A percentile compares a stretch with the other conserved stretches of the same genome.
These are phyloP conservation scores for Papiliotrema laurentii DNA, from an alignment of 1,284 basidiomycete genomes.

Conservation along the genomic window DNA sequence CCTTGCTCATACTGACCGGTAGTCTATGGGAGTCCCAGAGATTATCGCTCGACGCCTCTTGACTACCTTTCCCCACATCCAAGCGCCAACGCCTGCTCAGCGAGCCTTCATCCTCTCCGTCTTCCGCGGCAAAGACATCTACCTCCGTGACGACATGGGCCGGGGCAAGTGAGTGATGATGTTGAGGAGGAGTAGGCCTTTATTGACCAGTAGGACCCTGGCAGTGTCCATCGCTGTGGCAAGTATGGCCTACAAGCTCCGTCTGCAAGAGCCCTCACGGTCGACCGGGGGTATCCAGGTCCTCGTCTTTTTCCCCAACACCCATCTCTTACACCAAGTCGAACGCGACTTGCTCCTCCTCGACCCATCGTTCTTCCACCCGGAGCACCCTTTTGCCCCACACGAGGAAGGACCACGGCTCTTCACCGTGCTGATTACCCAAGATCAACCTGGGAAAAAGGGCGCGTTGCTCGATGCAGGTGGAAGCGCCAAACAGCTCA, in stretches of 20 bases:
- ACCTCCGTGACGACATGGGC: conserved; percentile 32
- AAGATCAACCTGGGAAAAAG: neutral
- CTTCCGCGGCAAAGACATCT: conserved; percentile 25
- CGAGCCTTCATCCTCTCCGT: conserved; percentile 24
- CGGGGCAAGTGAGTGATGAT: conserved; percentile 33
- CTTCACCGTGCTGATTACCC: conserved; percentile 5
- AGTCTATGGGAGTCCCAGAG: conserved; percentile 6
- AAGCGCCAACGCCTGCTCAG: conserved; percentile 29
- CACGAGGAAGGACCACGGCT: neutral
- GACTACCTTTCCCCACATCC: conserved; percentile 18
- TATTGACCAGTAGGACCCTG: conserved; percentile 13
- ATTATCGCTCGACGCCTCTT: conserved; percentile 1
- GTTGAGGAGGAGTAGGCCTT: too few species aligned
- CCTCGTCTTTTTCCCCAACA: conserved; percentile 26
- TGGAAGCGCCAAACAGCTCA: too few species aligned
- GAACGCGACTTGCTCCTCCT: conserved; percentile 9
- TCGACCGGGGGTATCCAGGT: conserved; percentile 3
- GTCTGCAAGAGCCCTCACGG: too few species aligned
- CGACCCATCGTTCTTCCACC: conserved; percentile 7
- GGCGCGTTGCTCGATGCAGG: too few species aligned
- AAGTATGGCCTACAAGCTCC: conserved; percentile 8
- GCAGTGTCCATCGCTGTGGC: conserved; percentile 23
- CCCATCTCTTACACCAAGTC: conserved; percentile 29
- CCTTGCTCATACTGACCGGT: too few species aligned
- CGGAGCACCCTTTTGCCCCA: neutral